Conservation (phyloP, 352 stramenopile species). For the Phytophthora ramorum region DNA sequence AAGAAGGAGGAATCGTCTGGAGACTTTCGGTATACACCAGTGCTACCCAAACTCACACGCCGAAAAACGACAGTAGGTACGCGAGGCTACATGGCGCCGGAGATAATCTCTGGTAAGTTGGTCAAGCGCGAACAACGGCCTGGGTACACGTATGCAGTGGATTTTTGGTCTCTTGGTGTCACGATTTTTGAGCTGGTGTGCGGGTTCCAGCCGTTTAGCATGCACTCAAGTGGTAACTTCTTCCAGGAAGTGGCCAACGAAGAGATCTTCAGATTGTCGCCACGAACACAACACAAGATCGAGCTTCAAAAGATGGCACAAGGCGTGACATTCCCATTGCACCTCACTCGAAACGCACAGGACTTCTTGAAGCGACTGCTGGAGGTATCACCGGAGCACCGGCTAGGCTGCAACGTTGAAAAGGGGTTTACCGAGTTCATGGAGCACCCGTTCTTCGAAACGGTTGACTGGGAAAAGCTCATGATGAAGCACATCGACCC, state of each 20-base stretch:
- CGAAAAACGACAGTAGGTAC: conserved; percentile 88
- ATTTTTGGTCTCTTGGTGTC: conserved; percentile 86
- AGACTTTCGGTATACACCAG: conserved; percentile 54
- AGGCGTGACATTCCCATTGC: conserved; percentile 64
- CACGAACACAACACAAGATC: conserved; percentile 79
- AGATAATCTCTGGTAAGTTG: conserved; percentile 91
- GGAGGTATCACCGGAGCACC: conserved; percentile 75
- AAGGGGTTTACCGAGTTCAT: conserved; percentile 90
- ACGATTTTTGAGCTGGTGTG: conserved; percentile 91
- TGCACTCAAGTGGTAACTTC: conserved; percentile 74
- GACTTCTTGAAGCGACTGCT: conserved; percentile 86
- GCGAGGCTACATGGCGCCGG: conserved; percentile 91
- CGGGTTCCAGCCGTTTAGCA: conserved; percentile 85
- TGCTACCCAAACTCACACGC: conserved; percentile 66
- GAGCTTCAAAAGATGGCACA: conserved; percentile 85
- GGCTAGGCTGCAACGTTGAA: conserved; percentile 74
- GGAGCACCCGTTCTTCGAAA: conserved; percentile 90
- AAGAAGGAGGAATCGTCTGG: conserved; percentile 54
- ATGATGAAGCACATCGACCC: conserved; percentile 91
- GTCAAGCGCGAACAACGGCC: conserved; percentile 79
- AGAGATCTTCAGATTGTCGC: conserved; percentile 76
- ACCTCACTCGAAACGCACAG: conserved; percentile 66
- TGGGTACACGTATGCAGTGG: conserved; percentile 79
- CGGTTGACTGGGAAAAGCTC: conserved; percentile 85
- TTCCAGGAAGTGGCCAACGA: conserved; percentile 84